phyloP scores from a whole-genome alignment of 768 basidiomycete genomes.

The Pleurotus giganteus region DNA sequence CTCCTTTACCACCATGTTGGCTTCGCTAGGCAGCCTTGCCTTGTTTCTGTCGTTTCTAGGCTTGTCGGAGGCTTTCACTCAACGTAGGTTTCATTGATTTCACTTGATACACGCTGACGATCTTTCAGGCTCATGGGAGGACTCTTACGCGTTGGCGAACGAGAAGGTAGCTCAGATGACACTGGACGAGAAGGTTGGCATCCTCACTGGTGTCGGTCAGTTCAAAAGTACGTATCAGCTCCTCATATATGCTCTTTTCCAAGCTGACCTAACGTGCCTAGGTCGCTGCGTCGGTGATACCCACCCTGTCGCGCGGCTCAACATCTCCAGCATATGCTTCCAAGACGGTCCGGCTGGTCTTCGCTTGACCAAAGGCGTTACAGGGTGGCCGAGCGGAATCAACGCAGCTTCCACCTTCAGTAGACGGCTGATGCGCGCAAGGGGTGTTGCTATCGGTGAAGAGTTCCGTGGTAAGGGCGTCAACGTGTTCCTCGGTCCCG shows the following conservation, averaged over 20 bases:
- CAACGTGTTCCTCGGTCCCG: not conserved
- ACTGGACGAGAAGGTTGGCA: slow-evolving; percentile 5
- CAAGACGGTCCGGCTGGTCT: slow-evolving; percentile 7
- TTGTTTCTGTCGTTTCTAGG: not conserved
- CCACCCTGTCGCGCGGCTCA: slow-evolving; percentile 1
- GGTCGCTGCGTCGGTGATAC: slow-evolving; percentile 4
- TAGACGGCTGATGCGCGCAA: slow-evolving; percentile 57
- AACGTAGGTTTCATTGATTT: too few species aligned
- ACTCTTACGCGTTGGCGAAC: not conserved
- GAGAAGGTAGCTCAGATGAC: slow-evolving; percentile 1
- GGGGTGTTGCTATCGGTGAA: slow-evolving; percentile 61
- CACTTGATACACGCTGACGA: too few species aligned
- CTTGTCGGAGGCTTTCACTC: not conserved
- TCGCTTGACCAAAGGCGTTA: not conserved
- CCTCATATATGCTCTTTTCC: not conserved
- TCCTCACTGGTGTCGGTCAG: not conserved
- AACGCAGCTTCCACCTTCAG: slow-evolving; percentile 56
- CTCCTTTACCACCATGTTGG: too few species aligned
- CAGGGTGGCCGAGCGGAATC: slow-evolving; percentile 22
- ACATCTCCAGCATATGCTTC: not conserved
- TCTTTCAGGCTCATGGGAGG: slow-evolving; percentile 3
- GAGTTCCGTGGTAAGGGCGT: slow-evolving; percentile 73
- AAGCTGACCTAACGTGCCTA: not conserved
- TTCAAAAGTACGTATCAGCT: not conserved
- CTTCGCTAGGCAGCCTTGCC: too few species aligned